Conservation (phyloP, 2,329 filamentous ascomycete genomes). For the Magnaporthiopsis poae region DNA sequence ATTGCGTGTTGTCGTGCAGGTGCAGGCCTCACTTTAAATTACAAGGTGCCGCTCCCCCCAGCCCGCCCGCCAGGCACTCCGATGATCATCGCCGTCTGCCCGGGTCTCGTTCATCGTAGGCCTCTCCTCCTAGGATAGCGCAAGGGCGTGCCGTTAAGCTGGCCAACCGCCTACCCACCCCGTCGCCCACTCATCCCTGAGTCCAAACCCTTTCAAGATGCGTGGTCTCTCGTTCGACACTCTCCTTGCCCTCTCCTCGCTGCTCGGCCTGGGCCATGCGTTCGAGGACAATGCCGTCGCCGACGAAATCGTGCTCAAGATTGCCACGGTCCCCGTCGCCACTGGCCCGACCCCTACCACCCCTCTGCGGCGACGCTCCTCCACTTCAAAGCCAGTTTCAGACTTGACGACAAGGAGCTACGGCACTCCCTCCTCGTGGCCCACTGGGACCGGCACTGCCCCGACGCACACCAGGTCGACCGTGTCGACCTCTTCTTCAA, state of each 20-base stretch:
- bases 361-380: slow-evolving; percentile 11
- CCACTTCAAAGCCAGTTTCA: not conserved
- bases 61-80: not conserved
- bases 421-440: not conserved
- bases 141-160: not conserved
- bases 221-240: slow-evolving; percentile 15
- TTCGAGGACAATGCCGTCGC: slow-evolving; percentile 4
- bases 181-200: slow-evolving; percentile 3
- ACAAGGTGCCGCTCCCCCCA: not conserved
- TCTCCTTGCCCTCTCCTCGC: slow-evolving; percentile 13
- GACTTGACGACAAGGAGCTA: not conserved
- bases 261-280: slow-evolving; percentile 6
- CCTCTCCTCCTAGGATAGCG: not conserved
- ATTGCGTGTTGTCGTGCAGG: not conserved
- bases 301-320: slow-evolving; percentile 10
- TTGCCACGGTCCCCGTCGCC: slow-evolving; percentile 13
- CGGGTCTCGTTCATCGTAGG: not conserved
- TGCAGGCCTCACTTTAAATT: not conserved
- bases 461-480: not conserved
- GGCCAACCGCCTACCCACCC: not conserved
- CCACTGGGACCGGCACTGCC: not conserved
- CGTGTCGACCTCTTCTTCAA: not conserved
- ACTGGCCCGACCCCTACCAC: slow-evolving; percentile 10
- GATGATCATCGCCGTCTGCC: not conserved
- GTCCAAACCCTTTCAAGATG: slow-evolving; percentile 12